These are phyloP conservation scores for Thalassiosira livingstoniorum DNA, from an alignment of 352 stramenopile species.

Conservation along the genomic window DNA sequence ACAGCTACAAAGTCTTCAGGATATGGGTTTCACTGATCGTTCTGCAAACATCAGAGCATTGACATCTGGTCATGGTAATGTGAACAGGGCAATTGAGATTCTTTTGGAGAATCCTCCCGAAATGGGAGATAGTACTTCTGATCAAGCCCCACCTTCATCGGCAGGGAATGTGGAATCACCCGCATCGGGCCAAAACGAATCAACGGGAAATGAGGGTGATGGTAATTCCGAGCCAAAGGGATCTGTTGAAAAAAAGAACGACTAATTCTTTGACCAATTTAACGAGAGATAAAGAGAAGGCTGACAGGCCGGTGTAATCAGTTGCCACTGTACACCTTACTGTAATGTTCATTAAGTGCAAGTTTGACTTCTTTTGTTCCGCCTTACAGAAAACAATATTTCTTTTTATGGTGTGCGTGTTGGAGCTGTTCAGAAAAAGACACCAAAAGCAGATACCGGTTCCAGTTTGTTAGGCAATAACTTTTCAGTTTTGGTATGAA, in stretches of 20 bases:
- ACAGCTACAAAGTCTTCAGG: conserved; percentile 78
- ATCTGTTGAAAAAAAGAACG: conserved; percentile 72
- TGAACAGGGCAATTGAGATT: conserved; percentile 84
- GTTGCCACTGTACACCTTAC: too few species aligned
- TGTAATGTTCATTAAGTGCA: too few species aligned
- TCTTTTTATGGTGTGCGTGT: too few species aligned
- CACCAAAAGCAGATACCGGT: too few species aligned
- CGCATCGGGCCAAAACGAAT: not conserved
- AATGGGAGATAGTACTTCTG: conserved; percentile 29
- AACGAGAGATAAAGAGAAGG: too few species aligned
- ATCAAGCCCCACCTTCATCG: not conserved
- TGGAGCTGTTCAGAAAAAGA: too few species aligned
- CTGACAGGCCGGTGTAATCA: too few species aligned
- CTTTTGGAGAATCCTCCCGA: conserved; percentile 66
- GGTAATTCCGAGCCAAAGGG: conserved; percentile 49
- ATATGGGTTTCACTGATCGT: conserved; percentile 86
- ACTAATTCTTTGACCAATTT: conserved; percentile 57
- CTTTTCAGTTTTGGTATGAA: too few species aligned
- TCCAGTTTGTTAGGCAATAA: too few species aligned
- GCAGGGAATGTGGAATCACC: too few species aligned
- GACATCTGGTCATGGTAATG: conserved; percentile 76
- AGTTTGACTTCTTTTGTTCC: too few species aligned
- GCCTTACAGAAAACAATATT: too few species aligned
- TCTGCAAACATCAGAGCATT: conserved; percentile 72
- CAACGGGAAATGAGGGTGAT: not conserved